phyloP scores from a whole-genome alignment of 345 rosid genomes.

The Dipteronia sinensis region DNA sequence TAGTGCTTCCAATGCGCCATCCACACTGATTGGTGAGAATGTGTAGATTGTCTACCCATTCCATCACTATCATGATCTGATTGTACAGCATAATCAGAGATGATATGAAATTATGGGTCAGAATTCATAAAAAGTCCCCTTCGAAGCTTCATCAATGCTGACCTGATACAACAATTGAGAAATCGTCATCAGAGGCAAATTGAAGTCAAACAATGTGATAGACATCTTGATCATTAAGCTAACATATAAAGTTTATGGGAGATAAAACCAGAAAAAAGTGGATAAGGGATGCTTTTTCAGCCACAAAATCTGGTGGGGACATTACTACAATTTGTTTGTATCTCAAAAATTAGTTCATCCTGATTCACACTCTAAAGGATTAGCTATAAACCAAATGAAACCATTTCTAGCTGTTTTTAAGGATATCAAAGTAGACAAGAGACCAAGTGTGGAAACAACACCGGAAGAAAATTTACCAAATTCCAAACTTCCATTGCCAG shows the following conservation, averaged over 20 bases:
- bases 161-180: conserved; percentile 31
- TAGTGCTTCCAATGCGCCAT: conserved; percentile 63
- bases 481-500: neutral
- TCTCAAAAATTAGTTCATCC: neutral
- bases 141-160: conserved; percentile 21
- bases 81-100: conserved; percentile 39
- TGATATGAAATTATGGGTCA: conserved; percentile 21
- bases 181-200: conserved; percentile 14
- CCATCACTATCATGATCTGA: conserved; percentile 30
- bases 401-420: neutral
- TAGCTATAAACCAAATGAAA: neutral
- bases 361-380: neutral
- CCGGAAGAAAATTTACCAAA: neutral
- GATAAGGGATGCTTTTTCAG: neutral
- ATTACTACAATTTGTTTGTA: neutral
- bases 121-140: neutral
- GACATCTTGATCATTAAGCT: neutral
- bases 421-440: neutral
- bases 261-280: neutral
- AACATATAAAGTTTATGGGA: neutral
- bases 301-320: neutral
- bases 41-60: conserved; percentile 28
- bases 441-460: neutral
- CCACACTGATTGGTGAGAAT: conserved; percentile 55
- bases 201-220: neutral